Conservation (phyloP, 2,329 filamentous ascomycete species). For the Tothia fuscella region DNA sequence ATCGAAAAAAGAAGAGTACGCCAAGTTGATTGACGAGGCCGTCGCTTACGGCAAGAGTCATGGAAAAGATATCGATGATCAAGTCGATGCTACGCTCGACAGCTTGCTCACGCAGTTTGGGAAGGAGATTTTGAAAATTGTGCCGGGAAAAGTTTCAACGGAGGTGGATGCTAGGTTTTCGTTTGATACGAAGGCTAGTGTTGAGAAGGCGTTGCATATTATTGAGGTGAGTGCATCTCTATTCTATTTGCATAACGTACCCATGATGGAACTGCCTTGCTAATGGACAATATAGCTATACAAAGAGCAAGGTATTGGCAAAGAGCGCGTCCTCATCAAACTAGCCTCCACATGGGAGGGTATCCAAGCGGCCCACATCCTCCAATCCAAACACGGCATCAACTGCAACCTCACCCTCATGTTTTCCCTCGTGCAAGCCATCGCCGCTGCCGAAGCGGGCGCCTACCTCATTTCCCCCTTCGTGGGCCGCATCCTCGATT, state of each 20-base stretch:
- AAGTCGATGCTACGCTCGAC: constrained; percentile 87
- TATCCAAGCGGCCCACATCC: constrained; percentile 95
- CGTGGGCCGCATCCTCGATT: constrained; percentile 97
- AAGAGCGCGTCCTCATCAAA: constrained; percentile 97
- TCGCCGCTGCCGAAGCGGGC: constrained; percentile 86
- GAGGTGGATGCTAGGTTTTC: constrained; percentile 95
- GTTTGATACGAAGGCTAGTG: constrained; percentile 83
- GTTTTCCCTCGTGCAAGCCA: constrained; percentile 92
- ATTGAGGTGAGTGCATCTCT: constrained; percentile 59
- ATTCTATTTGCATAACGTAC: background rate
- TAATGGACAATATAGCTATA: constrained; percentile 55
- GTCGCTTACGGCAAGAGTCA: constrained; percentile 74
- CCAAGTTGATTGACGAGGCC: constrained; percentile 76
- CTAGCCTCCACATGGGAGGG: constrained; percentile 98
- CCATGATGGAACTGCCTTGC: constrained; percentile 11
- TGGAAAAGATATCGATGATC: constrained; percentile 54
- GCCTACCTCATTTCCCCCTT: constrained; percentile 99
- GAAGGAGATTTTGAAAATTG: constrained; percentile 91
- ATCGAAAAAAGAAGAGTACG: constrained; percentile 96
- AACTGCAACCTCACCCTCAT: constrained; percentile 99
- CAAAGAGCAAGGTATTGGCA: constrained; percentile 79
- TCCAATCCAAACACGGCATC: constrained; percentile 89
- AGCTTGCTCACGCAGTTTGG: constrained; percentile 94
- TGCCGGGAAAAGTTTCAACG: constrained; percentile 96
- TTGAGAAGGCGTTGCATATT: constrained; percentile 93